These are phyloP conservation scores for Galerina marginata DNA, from an alignment of 768 basidiomycete species.

Conservation along the genomic window DNA sequence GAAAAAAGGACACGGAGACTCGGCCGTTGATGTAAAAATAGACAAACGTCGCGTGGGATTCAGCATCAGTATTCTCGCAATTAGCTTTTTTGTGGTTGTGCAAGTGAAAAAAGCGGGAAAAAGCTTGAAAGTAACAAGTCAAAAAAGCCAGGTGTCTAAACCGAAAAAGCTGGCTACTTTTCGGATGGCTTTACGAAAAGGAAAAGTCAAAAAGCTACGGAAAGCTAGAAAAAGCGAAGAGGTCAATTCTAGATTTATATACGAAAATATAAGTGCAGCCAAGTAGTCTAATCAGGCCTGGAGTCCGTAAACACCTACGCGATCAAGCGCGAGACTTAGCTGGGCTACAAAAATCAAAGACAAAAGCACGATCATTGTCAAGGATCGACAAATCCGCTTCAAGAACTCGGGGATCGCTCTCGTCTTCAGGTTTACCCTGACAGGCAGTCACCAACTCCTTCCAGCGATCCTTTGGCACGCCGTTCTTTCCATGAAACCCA, in stretches of 20 bases:
- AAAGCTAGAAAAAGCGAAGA: neutral
- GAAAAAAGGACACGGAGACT: too few species aligned
- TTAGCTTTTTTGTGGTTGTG: conserved; percentile 1
- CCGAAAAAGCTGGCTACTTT: neutral
- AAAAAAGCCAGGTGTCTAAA: neutral
- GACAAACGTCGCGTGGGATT: too few species aligned
- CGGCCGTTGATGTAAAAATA: too few species aligned
- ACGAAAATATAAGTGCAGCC: too few species aligned
- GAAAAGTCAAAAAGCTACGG: neutral
- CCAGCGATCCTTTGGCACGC: too few species aligned
- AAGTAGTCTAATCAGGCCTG: too few species aligned
- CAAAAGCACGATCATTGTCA: neutral
- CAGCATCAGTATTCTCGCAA: neutral
- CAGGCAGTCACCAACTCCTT: too few species aligned
- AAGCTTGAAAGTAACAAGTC: neutral
- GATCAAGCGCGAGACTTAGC: neutral
- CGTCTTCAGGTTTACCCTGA: too few species aligned
- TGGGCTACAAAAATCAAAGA: conserved; percentile 2
- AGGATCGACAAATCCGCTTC: neutral
- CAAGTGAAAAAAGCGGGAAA: conserved; percentile 1
- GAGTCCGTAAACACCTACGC: too few species aligned
- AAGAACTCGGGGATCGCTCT: too few species aligned
- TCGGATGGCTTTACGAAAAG: neutral
- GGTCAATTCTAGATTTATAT: neutral
- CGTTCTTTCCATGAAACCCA: too few species aligned